A percentile compares a stretch with the other conserved stretches of the same genome.
phyloP scores from a whole-genome alignment of 23 red algal species.

The Pyropia yezoensis region DNA sequence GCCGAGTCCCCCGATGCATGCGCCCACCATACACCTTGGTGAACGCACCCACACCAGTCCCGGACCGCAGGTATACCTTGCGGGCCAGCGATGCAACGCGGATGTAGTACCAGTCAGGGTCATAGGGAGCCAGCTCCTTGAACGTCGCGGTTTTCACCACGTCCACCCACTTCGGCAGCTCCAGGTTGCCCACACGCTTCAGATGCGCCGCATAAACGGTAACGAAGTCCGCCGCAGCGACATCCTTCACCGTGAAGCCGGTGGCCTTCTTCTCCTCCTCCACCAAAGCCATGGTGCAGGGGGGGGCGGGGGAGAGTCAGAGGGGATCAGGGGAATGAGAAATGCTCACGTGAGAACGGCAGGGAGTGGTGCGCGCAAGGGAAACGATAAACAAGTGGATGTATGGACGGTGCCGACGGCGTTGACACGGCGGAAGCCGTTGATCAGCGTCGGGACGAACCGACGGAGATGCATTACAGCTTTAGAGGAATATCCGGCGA shows the following conservation, averaged over 20 bases:
- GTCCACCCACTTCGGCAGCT: conserved; percentile 86
- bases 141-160: conserved; percentile 75
- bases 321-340: too few species aligned
- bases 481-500: too few species aligned
- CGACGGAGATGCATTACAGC: too few species aligned
- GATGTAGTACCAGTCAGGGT: conserved; percentile 95
- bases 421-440: too few species aligned
- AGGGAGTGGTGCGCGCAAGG: too few species aligned
- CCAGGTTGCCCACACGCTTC: conserved; percentile 61
- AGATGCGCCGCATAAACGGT: conserved; percentile 78
- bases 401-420: too few species aligned
- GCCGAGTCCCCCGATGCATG: conserved; percentile 71
- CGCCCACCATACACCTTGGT: conserved; percentile 73
- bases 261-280: conserved; percentile 8
- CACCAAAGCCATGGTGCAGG: too few species aligned
- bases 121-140: conserved; percentile 88
- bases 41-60: conserved; percentile 79
- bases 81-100: conserved; percentile 91
- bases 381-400: too few species aligned
- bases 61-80: conserved; percentile 70
- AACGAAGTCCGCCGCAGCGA: conserved; percentile 83
- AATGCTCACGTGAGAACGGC: too few species aligned
- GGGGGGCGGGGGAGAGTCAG: too few species aligned
- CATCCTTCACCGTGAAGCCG: conserved; percentile 90
- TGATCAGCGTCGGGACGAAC: too few species aligned